Evolutionary conservation across 2,329 filamentous ascomycete genomes (phyloP).

Genomic region (Hyphodiscus sp.): DNA sequence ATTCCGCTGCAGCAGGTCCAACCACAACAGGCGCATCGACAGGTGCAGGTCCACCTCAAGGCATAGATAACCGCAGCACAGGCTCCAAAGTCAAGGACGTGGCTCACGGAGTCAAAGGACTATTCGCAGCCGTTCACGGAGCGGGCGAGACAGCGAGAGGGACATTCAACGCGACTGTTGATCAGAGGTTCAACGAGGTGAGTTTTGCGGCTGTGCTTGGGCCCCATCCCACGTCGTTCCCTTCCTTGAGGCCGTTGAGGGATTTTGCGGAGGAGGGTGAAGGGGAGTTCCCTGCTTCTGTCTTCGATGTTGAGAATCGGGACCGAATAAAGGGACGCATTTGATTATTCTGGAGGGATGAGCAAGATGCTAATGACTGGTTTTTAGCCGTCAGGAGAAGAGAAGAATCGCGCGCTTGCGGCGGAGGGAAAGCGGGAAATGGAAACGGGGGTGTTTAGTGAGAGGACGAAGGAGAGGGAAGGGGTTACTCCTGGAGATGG

Average conservation of each 20-base stretch:
- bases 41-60: neutral
- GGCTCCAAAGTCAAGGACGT: constrained; percentile 2
- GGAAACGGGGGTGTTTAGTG: constrained; percentile 14
- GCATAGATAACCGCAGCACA: neutral
- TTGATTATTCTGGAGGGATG: no score
- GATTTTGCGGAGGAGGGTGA: neutral
- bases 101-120: constrained; percentile 4
- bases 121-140: constrained; percentile 14
- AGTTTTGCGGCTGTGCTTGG: neutral
- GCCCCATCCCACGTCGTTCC: neutral
- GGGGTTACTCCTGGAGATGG: constrained; percentile 15
- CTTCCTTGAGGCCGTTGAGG: neutral
- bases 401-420: constrained; percentile 18
- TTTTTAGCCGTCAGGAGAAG: constrained; percentile 10
- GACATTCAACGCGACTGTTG: constrained; percentile 15
- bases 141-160: constrained; percentile 17
- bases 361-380: neutral
- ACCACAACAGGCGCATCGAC: neutral
- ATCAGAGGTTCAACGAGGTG: constrained; percentile 14
- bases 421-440: constrained; percentile 15
- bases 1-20: neutral
- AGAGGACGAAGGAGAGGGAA: constrained; percentile 20
- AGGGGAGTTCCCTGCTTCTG: neutral
- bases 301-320: neutral
- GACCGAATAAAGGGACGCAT: neutral